Evolutionary conservation across 805 yeast species (phyloP).

Genomic region (Starmerella lactis-condensi): DNA sequence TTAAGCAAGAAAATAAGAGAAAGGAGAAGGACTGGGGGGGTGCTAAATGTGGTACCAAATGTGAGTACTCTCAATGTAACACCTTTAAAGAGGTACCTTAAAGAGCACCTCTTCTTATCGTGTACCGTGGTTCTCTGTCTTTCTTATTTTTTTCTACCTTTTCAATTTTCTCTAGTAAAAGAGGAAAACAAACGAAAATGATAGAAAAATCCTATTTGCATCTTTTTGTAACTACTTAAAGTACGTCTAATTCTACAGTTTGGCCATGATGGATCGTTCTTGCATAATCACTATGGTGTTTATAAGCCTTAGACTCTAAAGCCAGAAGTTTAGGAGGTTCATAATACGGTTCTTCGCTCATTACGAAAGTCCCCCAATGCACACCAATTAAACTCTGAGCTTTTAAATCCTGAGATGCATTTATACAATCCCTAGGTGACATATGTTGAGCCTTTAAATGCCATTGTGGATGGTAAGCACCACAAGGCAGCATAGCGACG

Average conservation of each 20-base stretch:
- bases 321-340: slow-evolving; percentile 60
- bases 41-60: too few relatives aligned
- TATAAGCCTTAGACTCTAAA: too few relatives aligned
- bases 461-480: slow-evolving; percentile 91
- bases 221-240: neutral
- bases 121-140: too few relatives aligned
- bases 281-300: neutral
- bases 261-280: neutral
- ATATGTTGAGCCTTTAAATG: slow-evolving; percentile 81
- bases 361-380: slow-evolving; percentile 90
- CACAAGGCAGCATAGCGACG: slow-evolving; percentile 72
- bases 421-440: slow-evolving; percentile 57
- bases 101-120: too few relatives aligned
- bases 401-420: slow-evolving; percentile 43
- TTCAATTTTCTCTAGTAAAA: too few relatives aligned
- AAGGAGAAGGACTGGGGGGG: slow-evolving; percentile 1
- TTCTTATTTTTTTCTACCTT: too few relatives aligned
- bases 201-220: neutral
- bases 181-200: too few relatives aligned
- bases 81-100: too few relatives aligned
- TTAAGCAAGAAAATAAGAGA: neutral
- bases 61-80: too few relatives aligned
- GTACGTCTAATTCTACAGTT: neutral
- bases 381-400: slow-evolving; percentile 60
- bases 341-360: slow-evolving; percentile 70